Evolutionary conservation across 2,329 filamentous ascomycete genomes (phyloP).

Genomic region (Fusarium zealandicum): DNA sequence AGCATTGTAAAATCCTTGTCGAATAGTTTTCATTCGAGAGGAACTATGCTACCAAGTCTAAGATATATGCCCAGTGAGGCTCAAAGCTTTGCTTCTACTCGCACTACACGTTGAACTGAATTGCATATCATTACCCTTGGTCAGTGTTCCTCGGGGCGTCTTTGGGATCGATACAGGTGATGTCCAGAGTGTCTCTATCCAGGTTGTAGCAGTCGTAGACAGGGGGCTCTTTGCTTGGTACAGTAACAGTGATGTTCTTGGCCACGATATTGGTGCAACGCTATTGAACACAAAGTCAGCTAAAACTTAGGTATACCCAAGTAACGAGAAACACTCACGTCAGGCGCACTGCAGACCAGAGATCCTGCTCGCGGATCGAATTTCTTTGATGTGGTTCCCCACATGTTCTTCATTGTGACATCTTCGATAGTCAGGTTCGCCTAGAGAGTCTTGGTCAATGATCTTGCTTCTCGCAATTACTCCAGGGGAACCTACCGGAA

Average conservation of each 20-base stretch:
- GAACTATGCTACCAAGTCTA: too few species aligned
- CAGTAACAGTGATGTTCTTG: conserved; percentile 33
- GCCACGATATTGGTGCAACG: conserved; percentile 37
- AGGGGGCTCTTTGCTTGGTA: conserved; percentile 34
- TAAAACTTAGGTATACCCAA: rapidly evolving
- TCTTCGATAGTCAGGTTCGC: conserved; percentile 40
- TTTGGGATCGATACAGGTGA: conserved; percentile 27
- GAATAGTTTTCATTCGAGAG: too few species aligned
- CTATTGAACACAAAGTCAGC: conserved; percentile 13
- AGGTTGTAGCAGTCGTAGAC: conserved; percentile 38
- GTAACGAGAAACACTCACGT: conserved; percentile 26
- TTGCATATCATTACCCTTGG: conserved; percentile 8
- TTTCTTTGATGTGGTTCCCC: conserved; percentile 41
- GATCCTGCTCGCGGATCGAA: conserved; percentile 42
- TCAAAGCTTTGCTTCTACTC: too few species aligned
- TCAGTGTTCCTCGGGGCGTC: conserved; percentile 22
- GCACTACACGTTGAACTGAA: too few species aligned
- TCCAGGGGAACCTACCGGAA: conserved; percentile 20
- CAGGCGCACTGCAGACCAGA: conserved; percentile 42
- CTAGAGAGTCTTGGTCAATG: conserved; percentile 12
- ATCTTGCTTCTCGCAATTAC: rapidly evolving
- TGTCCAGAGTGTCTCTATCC: conserved; percentile 19
- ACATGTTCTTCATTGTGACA: conserved; percentile 42
- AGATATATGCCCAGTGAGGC: too few species aligned
- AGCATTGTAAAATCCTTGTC: too few species aligned